Percentiles rank a stretch among this genome's conserved stretches.
Conservation (phyloP, 805 yeast species). For the Metschnikowia shivogae region DNA sequence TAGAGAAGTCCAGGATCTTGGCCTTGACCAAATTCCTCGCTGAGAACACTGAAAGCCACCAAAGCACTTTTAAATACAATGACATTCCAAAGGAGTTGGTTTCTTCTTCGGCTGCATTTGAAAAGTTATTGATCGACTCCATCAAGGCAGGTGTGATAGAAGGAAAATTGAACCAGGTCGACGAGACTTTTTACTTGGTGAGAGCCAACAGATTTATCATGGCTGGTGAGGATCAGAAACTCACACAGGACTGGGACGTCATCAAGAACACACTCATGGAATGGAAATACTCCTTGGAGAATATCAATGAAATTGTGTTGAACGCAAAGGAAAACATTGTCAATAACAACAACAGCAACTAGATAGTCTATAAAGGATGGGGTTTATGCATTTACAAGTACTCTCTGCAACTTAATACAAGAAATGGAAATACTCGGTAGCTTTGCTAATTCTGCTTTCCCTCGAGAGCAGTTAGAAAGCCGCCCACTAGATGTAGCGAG, state of each 20-base stretch:
- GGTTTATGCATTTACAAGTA: slow-evolving; percentile 2
- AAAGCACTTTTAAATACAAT: slow-evolving; percentile 30
- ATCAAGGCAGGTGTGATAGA: slow-evolving; percentile 43
- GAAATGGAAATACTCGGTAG: neutral
- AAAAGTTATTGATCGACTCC: slow-evolving; percentile 37
- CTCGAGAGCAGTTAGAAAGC: slow-evolving; percentile 81
- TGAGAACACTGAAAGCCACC: slow-evolving; percentile 20
- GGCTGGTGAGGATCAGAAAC: slow-evolving; percentile 33
- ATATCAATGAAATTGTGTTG: slow-evolving; percentile 39
- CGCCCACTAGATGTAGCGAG: slow-evolving; percentile 91
- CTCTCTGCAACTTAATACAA: slow-evolving; percentile 1
- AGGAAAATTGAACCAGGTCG: slow-evolving; percentile 44
- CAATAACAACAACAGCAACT: slow-evolving; percentile 19
- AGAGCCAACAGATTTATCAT: slow-evolving; percentile 39
- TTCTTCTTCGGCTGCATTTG: slow-evolving; percentile 31
- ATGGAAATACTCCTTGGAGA: slow-evolving; percentile 39
- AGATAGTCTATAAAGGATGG: slow-evolving; percentile 5
- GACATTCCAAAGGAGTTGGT: slow-evolving; percentile 33
- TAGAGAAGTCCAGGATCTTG: slow-evolving; percentile 37
- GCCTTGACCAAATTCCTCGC: slow-evolving; percentile 38
- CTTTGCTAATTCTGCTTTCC: slow-evolving; percentile 25
- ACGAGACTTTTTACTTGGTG: slow-evolving; percentile 36
- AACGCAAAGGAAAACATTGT: slow-evolving; percentile 42
- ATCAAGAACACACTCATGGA: slow-evolving; percentile 32
- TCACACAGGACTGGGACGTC: slow-evolving; percentile 32